phyloP scores from a whole-genome alignment of 78 protist genomes.

The Salpingoeca rosetta region DNA sequence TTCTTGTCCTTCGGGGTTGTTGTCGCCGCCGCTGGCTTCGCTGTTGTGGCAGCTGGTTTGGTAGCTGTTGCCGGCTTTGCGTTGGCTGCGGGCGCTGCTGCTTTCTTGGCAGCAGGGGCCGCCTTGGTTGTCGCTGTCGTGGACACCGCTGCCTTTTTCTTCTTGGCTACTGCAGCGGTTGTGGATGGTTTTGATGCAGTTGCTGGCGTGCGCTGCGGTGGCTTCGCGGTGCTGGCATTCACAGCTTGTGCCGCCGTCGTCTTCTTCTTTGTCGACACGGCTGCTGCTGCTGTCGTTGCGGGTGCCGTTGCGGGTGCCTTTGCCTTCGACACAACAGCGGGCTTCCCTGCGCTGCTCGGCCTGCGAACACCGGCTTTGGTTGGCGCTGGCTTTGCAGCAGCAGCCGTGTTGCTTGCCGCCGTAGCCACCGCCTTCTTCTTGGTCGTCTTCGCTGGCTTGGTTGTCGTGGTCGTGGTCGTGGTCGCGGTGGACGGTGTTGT shows the following conservation, averaged over 20 bases:
- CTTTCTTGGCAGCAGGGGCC: not conserved
- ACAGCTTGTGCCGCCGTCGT: not conserved
- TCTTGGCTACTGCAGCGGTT: not conserved
- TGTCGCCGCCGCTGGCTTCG: not conserved
- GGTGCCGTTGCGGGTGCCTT: not conserved
- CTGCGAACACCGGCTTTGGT: too few relatives aligned
- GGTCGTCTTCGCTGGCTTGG: not conserved
- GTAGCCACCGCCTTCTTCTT: not conserved
- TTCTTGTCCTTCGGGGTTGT: not conserved
- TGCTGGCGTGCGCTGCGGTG: not conserved
- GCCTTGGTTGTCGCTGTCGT: not conserved
- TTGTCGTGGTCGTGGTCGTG: not conserved
- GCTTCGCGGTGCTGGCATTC: not conserved
- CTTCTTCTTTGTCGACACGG: not conserved
- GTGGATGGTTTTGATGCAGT: not conserved
- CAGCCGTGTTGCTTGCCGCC: not conserved
- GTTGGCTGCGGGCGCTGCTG: not conserved
- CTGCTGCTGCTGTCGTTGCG: not conserved
- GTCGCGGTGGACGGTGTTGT: not conserved
- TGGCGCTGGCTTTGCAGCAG: too few relatives aligned
- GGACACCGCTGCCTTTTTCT: not conserved
- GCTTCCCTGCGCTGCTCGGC: too few relatives aligned
- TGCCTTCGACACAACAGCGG: not conserved
- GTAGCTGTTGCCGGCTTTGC: not conserved
- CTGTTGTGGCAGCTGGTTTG: not conserved